Evolutionary conservation across 2,329 filamentous ascomycete species (phyloP).

Genomic region (Colletotrichum tropicicola): DNA sequence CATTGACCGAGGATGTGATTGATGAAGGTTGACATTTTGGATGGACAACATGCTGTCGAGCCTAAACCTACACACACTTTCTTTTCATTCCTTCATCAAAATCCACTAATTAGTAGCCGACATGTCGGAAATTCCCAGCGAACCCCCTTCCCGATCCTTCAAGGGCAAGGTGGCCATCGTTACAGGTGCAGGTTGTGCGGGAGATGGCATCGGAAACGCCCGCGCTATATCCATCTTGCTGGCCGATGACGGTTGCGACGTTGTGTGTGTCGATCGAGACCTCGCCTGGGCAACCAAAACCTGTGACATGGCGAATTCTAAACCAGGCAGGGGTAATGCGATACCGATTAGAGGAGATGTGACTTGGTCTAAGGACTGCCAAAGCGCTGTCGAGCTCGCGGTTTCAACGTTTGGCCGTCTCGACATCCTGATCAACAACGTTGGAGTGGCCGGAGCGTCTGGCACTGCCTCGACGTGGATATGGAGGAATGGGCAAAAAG

Average conservation of each 20-base stretch:
- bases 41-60: too few species aligned
- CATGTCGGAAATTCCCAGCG: conserved; percentile 1
- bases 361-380: conserved; percentile 61
- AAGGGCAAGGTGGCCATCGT: conserved; percentile 55
- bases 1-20: too few species aligned
- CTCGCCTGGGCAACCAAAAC: conserved; percentile 60
- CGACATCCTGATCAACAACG: conserved; percentile 72
- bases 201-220: conserved; percentile 69
- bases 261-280: conserved; percentile 67
- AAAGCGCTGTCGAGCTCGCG: conserved; percentile 49
- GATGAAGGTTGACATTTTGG: too few species aligned
- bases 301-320: conserved; percentile 57
- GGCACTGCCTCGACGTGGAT: conserved; percentile 70
- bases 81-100: too few species aligned
- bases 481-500: conserved; percentile 64
- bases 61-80: too few species aligned
- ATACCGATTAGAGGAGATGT: conserved; percentile 61
- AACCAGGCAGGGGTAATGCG: conserved; percentile 46
- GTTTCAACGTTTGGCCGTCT: conserved; percentile 61
- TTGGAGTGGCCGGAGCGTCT: conserved; percentile 66
- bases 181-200: conserved; percentile 65
- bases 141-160: conserved; percentile 37
- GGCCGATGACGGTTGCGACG: conserved; percentile 64
- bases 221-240: conserved; percentile 66
- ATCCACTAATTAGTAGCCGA: neutral